Evolutionary conservation across 441 rosid genomes (phyloP), one percentile per base, ranked within the genome.

Genomic region (Capsella rubella): DNA sequence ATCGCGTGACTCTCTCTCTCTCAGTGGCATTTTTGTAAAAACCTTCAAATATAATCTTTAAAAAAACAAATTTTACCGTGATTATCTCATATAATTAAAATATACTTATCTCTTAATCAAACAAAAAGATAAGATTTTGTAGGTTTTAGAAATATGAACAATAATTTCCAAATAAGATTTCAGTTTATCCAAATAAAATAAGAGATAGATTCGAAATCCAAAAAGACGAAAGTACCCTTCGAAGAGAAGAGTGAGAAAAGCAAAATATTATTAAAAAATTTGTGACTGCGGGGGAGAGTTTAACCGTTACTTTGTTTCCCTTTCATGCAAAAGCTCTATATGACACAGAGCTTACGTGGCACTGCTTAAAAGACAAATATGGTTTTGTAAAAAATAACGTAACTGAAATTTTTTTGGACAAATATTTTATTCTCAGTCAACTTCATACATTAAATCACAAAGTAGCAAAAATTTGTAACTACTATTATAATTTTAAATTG

Each of bases 1-100:
- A 21, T 34, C 55, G 76, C 71, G 76, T 70, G 80, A 76, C 76
- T 32, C 71, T 64, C 71, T 64, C 71, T 51, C 62, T 57, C 57
- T 25, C 43, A 64, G 73, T 67, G 73, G 78, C 64, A 71, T 59
- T 37, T 56, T 50, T 18, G 27, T 47, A 47, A 31, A 12, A 21
- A 21, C 25, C 1, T 29, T 15, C n/a, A 16, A 5, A 16, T 0
- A n/a, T 15, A 2, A 27, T 8, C 10, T 8, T 14, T 50, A 8
- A 21, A 13, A 50, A 50, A 65, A 2, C 25, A 21, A 50, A 50
- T 2, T 21, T 4, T 8, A 66, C 50, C 31, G 42, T 64, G 34
- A 34, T 54, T 43, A 16, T 64, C 49, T 42, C 28, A 16, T 18
- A 12, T 4, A 25, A 25, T 25, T 40, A 21, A 18, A 35, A 21